A percentile compares a stretch with the other conserved stretches of the same genome.
These are phyloP conservation scores for Stachybotrys chlorohalonatus DNA, from an alignment of 2,329 filamentous ascomycete species.

Conservation along the genomic window DNA sequence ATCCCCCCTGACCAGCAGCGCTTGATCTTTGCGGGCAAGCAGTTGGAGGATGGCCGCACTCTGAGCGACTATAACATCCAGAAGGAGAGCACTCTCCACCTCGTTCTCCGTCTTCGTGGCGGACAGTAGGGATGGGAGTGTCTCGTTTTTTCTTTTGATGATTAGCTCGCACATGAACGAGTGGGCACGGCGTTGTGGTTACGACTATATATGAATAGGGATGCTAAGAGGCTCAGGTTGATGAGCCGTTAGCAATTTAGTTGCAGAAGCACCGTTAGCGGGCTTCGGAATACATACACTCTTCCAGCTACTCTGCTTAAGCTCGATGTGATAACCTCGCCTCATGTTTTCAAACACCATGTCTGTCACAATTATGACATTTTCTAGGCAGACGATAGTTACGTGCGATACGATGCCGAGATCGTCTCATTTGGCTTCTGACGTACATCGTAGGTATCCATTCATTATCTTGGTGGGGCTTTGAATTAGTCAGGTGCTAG, in stretches of 20 bases:
- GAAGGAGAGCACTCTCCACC: constrained; percentile 80
- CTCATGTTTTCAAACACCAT: too few species aligned
- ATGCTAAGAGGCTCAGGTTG: not conserved
- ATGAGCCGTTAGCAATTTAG: not conserved
- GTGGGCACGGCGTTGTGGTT: not conserved
- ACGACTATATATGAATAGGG: not conserved
- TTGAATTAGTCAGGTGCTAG: too few species aligned
- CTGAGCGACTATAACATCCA: constrained; percentile 93
- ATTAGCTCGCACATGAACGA: too few species aligned
- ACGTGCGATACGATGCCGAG: too few species aligned
- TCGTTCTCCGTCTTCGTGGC: constrained; percentile 85
- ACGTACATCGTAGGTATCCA: too few species aligned
- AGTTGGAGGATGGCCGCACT: constrained; percentile 88
- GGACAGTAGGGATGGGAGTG: constrained; percentile 35
- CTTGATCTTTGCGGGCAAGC: constrained; percentile 92
- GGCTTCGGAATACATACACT: not conserved
- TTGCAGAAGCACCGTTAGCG: not conserved
- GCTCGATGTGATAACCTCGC: too few species aligned
- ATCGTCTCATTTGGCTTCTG: too few species aligned
- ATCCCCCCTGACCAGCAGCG: constrained; percentile 96
- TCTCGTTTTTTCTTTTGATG: too few species aligned
- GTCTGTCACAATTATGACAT: too few species aligned
- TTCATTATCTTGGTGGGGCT: too few species aligned
- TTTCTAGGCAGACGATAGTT: too few species aligned
- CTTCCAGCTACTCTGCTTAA: not conserved